Evolutionary conservation across 129 eudicot genomes (phyloP), one percentile per base, ranked within the genome.

Genomic region (Mikania micrantha): DNA sequence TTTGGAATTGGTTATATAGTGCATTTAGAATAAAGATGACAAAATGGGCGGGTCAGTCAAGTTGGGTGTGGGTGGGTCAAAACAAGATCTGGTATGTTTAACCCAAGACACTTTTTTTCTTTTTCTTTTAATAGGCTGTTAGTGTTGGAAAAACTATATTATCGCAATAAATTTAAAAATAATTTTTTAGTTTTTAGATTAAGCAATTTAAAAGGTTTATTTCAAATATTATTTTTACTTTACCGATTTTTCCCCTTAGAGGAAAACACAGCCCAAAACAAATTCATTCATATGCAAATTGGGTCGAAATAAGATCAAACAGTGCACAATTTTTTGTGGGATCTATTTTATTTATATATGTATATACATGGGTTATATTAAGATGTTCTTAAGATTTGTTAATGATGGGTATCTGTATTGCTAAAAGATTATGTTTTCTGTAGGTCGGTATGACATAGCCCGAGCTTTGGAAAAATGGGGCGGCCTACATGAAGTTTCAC

Each of bases 381-480:
- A 39, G 41, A 38, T 36, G 67, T 71, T 71, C 6, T 16, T 29
- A 42, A 29, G 34, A 20, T n/a, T 9, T 47, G n/a, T n/a, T n/a
- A n/a, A n/a, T n/a, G n/a, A n/a, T n/a, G n/a, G n/a, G n/a, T n/a
- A n/a, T n/a, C n/a, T n/a, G n/a, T n/a, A n/a, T n/a, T n/a, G n/a
- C n/a, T n/a, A n/a, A n/a, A n/a, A n/a, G n/a, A 27, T 70, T 10
- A 39, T 47, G 67, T 36, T 60, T 72, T 47, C 5, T 65, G 71
- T 66, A 91, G 98, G 98, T 70, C 98, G 95, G 0, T 91, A 81
- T 69, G 98, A 91, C 81, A 91, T 91, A 66, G 98, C 98, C n/a
- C 91, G 96, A 0, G 94, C 98, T 16, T 60, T 91, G 62, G 98
- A 92, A 85, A 92, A 88, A 84, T 92, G 98, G 98, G 98, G 98